phyloP scores from a whole-genome alignment of 73 alveolate species.

The Breviolum minutum region DNA sequence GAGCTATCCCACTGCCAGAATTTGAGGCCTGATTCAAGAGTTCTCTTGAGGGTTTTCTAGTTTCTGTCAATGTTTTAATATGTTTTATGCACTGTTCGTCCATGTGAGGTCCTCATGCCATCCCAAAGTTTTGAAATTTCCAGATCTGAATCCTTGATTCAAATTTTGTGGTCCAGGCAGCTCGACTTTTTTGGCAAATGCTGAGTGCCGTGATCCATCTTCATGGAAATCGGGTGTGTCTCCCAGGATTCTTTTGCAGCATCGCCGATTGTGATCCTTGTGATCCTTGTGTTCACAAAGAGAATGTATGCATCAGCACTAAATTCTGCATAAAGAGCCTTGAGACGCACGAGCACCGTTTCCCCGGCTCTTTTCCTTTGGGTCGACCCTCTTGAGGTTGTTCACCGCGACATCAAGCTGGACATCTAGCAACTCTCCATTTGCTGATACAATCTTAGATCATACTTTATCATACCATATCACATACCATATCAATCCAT shows the following conservation, averaged over 20 bases:
- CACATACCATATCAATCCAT: no score
- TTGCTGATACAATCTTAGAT: not conserved
- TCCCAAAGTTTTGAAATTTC: no score
- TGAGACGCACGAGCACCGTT: not conserved
- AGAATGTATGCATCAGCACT: no score
- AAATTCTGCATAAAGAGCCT: no score
- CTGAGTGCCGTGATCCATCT: conserved; percentile 32
- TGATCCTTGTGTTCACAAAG: no score
- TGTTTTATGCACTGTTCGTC: not conserved
- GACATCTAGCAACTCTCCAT: not conserved
- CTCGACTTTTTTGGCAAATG: conserved; percentile 56
- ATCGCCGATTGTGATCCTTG: no score
- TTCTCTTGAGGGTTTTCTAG: no score
- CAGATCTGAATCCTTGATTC: no score
- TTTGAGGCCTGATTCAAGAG: not conserved
- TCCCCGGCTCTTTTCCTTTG: no score
- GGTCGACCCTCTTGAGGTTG: not conserved
- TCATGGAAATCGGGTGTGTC: conserved; percentile 39
- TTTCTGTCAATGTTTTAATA: no score
- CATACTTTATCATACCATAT: no score
- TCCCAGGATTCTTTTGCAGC: not conserved
- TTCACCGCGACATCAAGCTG: conserved; percentile 86
- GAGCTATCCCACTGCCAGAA: not conserved
- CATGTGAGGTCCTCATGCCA: not conserved
- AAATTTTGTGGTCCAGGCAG: not conserved